These are phyloP conservation scores for Backusella tarrabulga DNA, from an alignment of 192 early-diverging fungal species.

Conservation along the genomic window DNA sequence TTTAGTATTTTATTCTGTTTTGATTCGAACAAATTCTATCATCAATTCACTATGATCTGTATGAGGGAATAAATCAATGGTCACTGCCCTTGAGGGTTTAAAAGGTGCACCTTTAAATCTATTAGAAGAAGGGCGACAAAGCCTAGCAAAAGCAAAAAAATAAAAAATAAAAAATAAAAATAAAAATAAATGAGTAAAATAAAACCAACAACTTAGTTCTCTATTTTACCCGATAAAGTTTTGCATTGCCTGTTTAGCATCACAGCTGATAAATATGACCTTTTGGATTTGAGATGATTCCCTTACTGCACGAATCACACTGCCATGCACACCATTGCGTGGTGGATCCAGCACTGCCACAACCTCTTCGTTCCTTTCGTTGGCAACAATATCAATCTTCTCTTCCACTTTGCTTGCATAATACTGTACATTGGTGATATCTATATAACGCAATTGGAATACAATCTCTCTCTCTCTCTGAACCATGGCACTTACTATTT, in stretches of 20 bases:
- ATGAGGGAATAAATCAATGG: slow-evolving; percentile 79
- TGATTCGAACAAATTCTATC: slow-evolving; percentile 56
- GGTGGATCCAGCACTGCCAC: slow-evolving; percentile 81
- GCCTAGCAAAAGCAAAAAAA: slow-evolving; percentile 38
- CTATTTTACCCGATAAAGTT: slow-evolving; percentile 66
- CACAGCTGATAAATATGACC: slow-evolving; percentile 69
- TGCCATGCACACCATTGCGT: slow-evolving; percentile 53
- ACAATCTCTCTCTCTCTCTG: no score
- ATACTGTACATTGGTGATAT: slow-evolving; percentile 56
- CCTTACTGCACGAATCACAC: slow-evolving; percentile 64
- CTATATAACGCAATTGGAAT: neutral
- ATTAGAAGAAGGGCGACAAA: slow-evolving; percentile 68
- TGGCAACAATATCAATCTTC: slow-evolving; percentile 28
- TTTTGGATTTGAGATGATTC: slow-evolving; percentile 50
- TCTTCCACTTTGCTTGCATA: slow-evolving; percentile 63
- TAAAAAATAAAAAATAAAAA: no score
- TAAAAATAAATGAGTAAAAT: no score
- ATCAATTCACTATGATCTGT: slow-evolving; percentile 68
- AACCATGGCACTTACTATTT: slow-evolving; percentile 7
- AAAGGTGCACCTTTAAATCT: slow-evolving; percentile 58
- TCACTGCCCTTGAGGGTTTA: slow-evolving; percentile 51
- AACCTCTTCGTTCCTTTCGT: slow-evolving; percentile 45
- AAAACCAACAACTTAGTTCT: neutral
- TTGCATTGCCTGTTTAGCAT: slow-evolving; percentile 49
- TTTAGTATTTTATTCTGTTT: slow-evolving; percentile 7